These are phyloP conservation scores for Plicaturopsis crispa DNA, from an alignment of 768 basidiomycete genomes.

Conservation along the genomic window DNA sequence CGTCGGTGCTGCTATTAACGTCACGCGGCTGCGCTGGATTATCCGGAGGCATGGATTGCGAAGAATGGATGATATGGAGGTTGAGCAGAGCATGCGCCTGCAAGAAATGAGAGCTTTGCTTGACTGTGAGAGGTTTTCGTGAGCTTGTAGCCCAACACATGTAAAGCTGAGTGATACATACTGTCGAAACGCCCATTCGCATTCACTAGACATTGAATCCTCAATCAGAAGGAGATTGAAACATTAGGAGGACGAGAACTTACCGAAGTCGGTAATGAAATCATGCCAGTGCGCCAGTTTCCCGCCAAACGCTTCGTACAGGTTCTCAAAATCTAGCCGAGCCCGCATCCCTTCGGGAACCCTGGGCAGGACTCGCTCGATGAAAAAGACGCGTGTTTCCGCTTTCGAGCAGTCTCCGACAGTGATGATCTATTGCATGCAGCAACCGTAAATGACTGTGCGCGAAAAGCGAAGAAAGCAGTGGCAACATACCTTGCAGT, in stretches of 20 bases:
- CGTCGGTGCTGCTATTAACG: slow-evolving; percentile 32
- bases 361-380: slow-evolving; percentile 53
- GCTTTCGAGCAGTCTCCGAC: slow-evolving; percentile 73
- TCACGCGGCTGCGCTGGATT: slow-evolving; percentile 14
- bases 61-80: slow-evolving; percentile 81
- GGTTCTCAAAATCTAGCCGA: slow-evolving; percentile 57
- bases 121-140: slow-evolving; percentile 36
- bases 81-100: slow-evolving; percentile 82
- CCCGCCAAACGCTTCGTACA: slow-evolving; percentile 79
- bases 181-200: slow-evolving; percentile 65
- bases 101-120: slow-evolving; percentile 75
- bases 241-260: slow-evolving; percentile 13
- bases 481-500: slow-evolving; percentile 53
- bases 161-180: slow-evolving; percentile 24
- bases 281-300: slow-evolving; percentile 81
- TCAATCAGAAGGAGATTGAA: slow-evolving; percentile 2
- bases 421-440: slow-evolving; percentile 50
- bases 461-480: background rate
- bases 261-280: slow-evolving; percentile 69
- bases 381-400: slow-evolving; percentile 62
- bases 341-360: slow-evolving; percentile 56
- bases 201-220: slow-evolving; percentile 51
- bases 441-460: background rate
- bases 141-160: slow-evolving; percentile 1
- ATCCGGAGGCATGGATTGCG: slow-evolving; percentile 39